Percentiles rank a stretch among this genome's conserved stretches.
These are phyloP conservation scores for Fagopyrum esculentum DNA, from an alignment of 148 eudicot genomes.

Conservation along the genomic window DNA sequence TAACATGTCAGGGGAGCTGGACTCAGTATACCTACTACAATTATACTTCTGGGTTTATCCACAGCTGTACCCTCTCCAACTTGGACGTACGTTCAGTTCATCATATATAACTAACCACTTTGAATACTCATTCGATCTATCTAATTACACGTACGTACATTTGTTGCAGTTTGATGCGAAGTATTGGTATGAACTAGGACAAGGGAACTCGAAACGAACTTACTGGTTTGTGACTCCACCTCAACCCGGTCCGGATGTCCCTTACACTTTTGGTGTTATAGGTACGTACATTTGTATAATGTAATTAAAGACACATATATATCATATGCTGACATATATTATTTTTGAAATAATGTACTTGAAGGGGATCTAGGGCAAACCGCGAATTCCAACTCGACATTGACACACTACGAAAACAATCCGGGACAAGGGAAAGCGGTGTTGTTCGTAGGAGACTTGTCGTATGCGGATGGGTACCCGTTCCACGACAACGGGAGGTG, in stretches of 20 bases:
- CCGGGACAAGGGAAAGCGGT: background rate
- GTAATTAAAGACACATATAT: background rate
- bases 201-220: background rate
- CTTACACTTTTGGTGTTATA: constrained; percentile 10
- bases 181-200: background rate
- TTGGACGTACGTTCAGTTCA: background rate
- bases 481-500: background rate
- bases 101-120: no score
- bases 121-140: no score
- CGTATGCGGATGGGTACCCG: background rate
- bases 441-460: background rate
- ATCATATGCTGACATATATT: background rate
- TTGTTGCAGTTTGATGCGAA: background rate
- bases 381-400: constrained; percentile 21
- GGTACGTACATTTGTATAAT: background rate
- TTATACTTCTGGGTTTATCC: constrained; percentile 76
- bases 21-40: constrained; percentile 55
- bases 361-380: constrained; percentile 31
- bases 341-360: background rate
- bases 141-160: no score
- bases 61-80: constrained; percentile 18
- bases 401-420: constrained; percentile 20
- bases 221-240: constrained; percentile 7
- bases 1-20: constrained; percentile 34
- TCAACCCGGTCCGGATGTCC: constrained; percentile 9